Evolutionary conservation across 2,329 filamentous ascomycete species (phyloP), one percentile per base, ranked within the genome.

Genomic region (Calonectria montana): DNA sequence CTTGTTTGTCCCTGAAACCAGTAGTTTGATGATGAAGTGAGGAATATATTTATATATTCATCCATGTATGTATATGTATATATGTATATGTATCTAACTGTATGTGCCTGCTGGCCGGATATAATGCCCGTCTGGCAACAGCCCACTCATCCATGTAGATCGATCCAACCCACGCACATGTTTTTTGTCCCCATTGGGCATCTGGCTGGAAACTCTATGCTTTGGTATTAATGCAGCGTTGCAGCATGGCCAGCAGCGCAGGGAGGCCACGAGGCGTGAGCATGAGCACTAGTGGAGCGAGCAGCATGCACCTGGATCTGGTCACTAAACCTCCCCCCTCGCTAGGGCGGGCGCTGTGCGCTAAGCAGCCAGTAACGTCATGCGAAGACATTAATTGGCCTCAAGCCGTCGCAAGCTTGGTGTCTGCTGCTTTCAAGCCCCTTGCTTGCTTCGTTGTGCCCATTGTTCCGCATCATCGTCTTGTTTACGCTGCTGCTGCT

Each of bases 291-390:
- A 59, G 53, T 59, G 53, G 53, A 59, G 53, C 31, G 53, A 59
- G 53, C 18, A 37, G 2, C 31, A 21, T 9, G 53, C 53, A 21
- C 53, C 53, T 59, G 53, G 53, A 59, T 59, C 29, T 59, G 37
- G 53, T 35, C 21, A 55, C 53, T 35, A 39, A 57, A 39, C 53
- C 53, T 57, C 53, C 13, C 29, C 43, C 43, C 43, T 59, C 35
- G 53, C 53, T 59, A 59, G 53, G 53, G 53, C 53, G 53, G 53
- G 35, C 53, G 53, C 53, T 39, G 53, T 25, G 53, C 53, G 53
- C 53, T 59, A 59, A 59, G 53, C 31, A 59, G 53, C 53, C 53
- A 59, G 53, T 45, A 62, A 62, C 57, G 57, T 62, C 57, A 62
- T 45, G 57, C 39, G 31, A 23, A 29, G 6, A 12, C 21, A 50